Evolutionary conservation across 2,329 filamentous ascomycete species (phyloP).

Genomic region (Colletotrichum liaoningense): DNA sequence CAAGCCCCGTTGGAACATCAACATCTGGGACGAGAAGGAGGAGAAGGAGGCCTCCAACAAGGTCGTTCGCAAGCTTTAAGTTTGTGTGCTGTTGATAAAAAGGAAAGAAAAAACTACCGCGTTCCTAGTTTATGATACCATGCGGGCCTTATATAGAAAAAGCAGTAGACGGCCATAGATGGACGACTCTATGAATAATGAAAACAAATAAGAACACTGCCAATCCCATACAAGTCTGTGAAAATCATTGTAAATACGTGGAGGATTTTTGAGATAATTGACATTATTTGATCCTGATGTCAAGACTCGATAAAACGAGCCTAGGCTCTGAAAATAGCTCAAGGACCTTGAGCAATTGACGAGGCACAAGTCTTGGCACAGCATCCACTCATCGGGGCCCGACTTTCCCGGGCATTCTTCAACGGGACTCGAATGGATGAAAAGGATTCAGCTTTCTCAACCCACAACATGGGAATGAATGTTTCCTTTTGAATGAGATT

Average conservation of each 20-base stretch:
- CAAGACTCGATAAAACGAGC: too few relatives aligned
- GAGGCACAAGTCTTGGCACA: neutral
- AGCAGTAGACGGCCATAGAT: neutral
- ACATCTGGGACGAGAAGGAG: conserved; percentile 65
- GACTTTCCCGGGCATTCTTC: neutral
- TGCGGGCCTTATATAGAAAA: neutral
- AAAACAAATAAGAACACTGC: neutral
- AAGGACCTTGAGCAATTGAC: neutral
- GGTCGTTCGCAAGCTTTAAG: conserved; percentile 51
- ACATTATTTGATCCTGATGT: too few relatives aligned
- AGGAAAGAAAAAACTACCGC: neutral
- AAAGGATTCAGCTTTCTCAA: too few relatives aligned
- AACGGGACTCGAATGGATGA: too few relatives aligned
- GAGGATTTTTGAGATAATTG: neutral
- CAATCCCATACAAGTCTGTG: neutral
- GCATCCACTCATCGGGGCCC: neutral
- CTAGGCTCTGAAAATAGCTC: too few relatives aligned
- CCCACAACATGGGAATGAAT: too few relatives aligned
- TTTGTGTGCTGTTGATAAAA: neutral
- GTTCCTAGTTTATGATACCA: conserved; percentile 22
- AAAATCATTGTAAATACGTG: neutral
- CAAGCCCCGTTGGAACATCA: conserved; percentile 62
- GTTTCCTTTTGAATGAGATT: too few relatives aligned
- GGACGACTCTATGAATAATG: conserved; percentile 30
- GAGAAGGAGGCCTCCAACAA: conserved; percentile 62